Evolutionary conservation across 306 rosid species (phyloP).

Genomic region (Gillenia trifoliata): DNA sequence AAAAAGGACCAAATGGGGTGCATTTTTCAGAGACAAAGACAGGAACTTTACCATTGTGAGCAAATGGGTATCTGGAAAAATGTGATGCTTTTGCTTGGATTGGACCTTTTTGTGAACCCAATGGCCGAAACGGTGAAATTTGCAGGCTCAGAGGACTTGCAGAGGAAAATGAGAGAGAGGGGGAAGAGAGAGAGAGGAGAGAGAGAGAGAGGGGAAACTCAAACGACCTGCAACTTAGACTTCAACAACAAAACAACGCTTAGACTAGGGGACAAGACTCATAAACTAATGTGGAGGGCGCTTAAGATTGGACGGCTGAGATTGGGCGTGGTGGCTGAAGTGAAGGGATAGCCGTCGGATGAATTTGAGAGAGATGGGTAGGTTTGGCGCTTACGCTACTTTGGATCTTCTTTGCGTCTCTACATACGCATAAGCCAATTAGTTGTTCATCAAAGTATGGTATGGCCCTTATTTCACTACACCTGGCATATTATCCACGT

Average conservation of each 20-base stretch:
- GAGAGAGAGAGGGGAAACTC: constrained; percentile 20
- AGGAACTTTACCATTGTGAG: constrained; percentile 20
- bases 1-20: not conserved
- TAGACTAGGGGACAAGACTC: constrained; percentile 38
- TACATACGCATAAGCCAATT: constrained; percentile 39
- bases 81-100: constrained; percentile 11
- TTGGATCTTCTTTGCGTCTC: constrained; percentile 81
- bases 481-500: constrained; percentile 25
- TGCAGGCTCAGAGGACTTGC: constrained; percentile 1
- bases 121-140: not conserved
- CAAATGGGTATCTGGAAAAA: constrained; percentile 8
- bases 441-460: constrained; percentile 20
- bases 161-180: constrained; percentile 12
- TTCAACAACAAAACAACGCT: constrained; percentile 47
- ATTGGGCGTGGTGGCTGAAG: constrained; percentile 53
- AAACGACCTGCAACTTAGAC: constrained; percentile 54
- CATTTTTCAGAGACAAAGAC: not conserved
- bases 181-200: constrained; percentile 1
- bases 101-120: not conserved
- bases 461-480: not conserved
- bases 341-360: constrained; percentile 35
- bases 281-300: constrained; percentile 30
- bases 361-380: constrained; percentile 38
- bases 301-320: constrained; percentile 37
- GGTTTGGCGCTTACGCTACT: constrained; percentile 83